A percentile compares a stretch with the other conserved stretches of the same genome.
Evolutionary conservation across 2,329 filamentous ascomycete species (phyloP).

Genomic region (Acrocalymma vagum): DNA sequence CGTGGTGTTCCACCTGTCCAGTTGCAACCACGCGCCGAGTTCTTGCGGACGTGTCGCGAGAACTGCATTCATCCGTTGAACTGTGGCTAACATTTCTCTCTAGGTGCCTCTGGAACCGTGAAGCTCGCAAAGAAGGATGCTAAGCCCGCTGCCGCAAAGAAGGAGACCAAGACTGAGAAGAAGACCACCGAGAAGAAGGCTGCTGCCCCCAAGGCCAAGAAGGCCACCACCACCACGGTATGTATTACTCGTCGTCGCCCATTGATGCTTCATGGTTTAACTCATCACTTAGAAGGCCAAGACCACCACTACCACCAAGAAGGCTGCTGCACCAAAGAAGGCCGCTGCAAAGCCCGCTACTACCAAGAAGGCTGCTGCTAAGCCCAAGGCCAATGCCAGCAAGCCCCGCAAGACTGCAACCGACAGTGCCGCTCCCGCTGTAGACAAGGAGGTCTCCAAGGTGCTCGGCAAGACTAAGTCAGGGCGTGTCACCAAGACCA

Average conservation of each 20-base stretch:
- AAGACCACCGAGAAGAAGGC: conserved; percentile 34
- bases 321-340: conserved; percentile 52
- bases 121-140: conserved; percentile 86
- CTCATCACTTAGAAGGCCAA: conserved; percentile 33
- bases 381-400: conserved; percentile 56
- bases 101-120: conserved; percentile 85
- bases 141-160: conserved; percentile 40
- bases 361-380: conserved; percentile 34
- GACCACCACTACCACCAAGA: conserved; percentile 32
- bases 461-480: conserved; percentile 84
- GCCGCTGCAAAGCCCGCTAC: conserved; percentile 54
- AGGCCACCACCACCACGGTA: conserved; percentile 31
- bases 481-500: conserved; percentile 80
- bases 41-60: conserved; percentile 1
- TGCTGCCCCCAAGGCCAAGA: conserved; percentile 30
- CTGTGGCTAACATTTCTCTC: conserved; percentile 32
- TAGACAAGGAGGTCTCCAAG: conserved; percentile 72
- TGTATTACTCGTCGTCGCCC: conserved; percentile 7
- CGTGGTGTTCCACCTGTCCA: neutral
- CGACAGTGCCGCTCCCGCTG: conserved; percentile 62
- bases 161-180: conserved; percentile 42
- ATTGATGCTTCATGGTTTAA: conserved; percentile 20
- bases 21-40: conserved; percentile 4
- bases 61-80: neutral
- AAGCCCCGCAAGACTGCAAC: conserved; percentile 54